Percentiles rank a stretch among this genome's conserved stretches.
Conservation (phyloP, 148 eudicot species). For the Amaranthus cruentus region DNA sequence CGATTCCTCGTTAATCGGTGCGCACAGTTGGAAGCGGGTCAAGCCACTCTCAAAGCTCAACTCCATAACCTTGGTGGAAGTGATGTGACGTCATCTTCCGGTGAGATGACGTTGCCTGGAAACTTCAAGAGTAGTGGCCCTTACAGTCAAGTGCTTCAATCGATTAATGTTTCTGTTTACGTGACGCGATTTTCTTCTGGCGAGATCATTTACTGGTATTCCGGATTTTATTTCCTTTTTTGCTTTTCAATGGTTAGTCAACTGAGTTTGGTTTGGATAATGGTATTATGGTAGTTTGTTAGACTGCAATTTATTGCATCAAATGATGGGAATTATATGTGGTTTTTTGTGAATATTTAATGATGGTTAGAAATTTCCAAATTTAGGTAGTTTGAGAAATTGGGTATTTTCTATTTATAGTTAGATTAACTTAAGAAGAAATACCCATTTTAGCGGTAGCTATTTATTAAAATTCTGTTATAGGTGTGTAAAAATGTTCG, state of each 20-base stretch:
- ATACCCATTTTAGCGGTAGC: too few relatives aligned
- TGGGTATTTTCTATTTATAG: neutral
- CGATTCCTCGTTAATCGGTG: conserved; percentile 24
- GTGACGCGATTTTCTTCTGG: conserved; percentile 19
- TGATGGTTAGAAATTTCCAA: neutral
- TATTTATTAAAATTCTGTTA: too few relatives aligned
- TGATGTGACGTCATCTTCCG: conserved; percentile 7
- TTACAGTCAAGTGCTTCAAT: conserved; percentile 27
- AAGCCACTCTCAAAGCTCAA: conserved; percentile 19
- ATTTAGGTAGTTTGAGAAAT: neutral
- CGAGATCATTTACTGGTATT: conserved; percentile 22
- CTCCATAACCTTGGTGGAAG: conserved; percentile 6
- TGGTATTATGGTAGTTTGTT: neutral
- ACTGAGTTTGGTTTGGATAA: neutral
- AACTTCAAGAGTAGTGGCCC: conserved; percentile 16
- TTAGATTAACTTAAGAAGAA: too few relatives aligned
- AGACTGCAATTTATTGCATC: too few relatives aligned
- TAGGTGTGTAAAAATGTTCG: neutral
- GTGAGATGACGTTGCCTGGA: conserved; percentile 16
- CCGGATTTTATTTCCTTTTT: neutral
- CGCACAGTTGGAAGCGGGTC: conserved; percentile 26
- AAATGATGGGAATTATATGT: neutral
- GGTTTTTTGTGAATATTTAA: neutral
- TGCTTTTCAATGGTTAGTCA: neutral
- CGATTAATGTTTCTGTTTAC: conserved; percentile 22